Evolutionary conservation across 768 basidiomycete species (phyloP), one percentile per base, ranked within the genome.

Genomic region (Phlebiopsis gigantea): DNA sequence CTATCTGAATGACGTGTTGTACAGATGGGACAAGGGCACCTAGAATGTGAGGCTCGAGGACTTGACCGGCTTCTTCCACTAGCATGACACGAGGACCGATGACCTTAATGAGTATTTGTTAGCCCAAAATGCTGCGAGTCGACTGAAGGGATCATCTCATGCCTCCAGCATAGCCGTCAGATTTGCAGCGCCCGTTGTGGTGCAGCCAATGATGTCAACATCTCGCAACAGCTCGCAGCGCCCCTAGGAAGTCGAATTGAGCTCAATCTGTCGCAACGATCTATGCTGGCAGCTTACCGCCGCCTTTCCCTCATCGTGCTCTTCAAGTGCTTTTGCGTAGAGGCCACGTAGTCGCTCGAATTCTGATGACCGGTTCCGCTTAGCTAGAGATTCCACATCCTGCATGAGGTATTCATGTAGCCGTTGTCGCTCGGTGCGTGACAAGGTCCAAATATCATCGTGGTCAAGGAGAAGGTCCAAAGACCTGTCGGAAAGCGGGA

Each of bases 11-110:
- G 24, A 91, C 72, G 41, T 91, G 88, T 56, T 90, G 77, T 0
- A 90, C 76, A 3, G 83, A 63, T 8, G 78, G 77, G 2, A 87
- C 86, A 0, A 90, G 73, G 39, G 77, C 79, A 2, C 79, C 79
- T 4, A 90, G 68, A 15, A 90, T 75, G 58, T 91, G 89, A 2
- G 89, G 84, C 68, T 91, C 89, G 25, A 91, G 76, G 1, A 90
- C 86, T 69, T 92, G 88, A 0, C 89, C 90, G 0, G 90, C 89
- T 66, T 91, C 90, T 67, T 92, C 88, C 0, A 91, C 84, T 45
- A 91, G 70, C 50, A 90, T 65, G 0, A 89, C 79, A 29, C 75
- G 77, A 0, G 88, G 88, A 4, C 65, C 70, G 5, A 89, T 64
- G 10, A 79, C 78, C 85, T 88, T 51, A 21, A 5, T n/a, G 21